Conservation (phyloP, 768 basidiomycete genomes). For the Suillus placidus region DNA sequence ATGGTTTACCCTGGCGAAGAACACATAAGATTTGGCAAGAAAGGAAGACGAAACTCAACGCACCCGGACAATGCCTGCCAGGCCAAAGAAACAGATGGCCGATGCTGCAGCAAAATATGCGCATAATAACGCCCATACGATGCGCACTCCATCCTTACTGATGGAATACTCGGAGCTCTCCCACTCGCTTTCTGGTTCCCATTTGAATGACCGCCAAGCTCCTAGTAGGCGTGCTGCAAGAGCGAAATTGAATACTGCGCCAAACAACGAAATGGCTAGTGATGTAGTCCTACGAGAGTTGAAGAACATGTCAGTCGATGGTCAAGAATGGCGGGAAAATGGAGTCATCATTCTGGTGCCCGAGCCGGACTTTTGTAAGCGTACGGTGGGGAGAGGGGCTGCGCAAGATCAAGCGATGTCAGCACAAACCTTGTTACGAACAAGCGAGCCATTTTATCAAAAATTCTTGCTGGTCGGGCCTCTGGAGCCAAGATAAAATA, state of each 20-base stretch:
- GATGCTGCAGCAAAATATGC: slow-evolving; percentile 70
- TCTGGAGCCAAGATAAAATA: background rate
- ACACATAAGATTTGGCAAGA: background rate
- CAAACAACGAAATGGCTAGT: slow-evolving; percentile 40
- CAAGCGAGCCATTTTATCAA: slow-evolving; percentile 8
- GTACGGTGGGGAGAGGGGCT: slow-evolving; percentile 9
- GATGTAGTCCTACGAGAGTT: slow-evolving; percentile 37
- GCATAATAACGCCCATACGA: slow-evolving; percentile 64
- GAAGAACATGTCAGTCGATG: slow-evolving; percentile 10
- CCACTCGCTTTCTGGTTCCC: slow-evolving; percentile 55
- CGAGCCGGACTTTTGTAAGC: slow-evolving; percentile 16
- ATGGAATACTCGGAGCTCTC: slow-evolving; percentile 44
- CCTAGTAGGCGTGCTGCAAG: slow-evolving; percentile 45
- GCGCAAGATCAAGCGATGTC: background rate
- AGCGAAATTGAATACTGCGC: slow-evolving; percentile 43
- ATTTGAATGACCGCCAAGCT: slow-evolving; percentile 46
- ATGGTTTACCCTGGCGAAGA: slow-evolving; percentile 53
- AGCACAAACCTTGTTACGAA: slow-evolving; percentile 19
- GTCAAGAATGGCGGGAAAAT: slow-evolving; percentile 12
- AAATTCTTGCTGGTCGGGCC: background rate
- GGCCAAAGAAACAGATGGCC: slow-evolving; percentile 63
- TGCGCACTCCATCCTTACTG: slow-evolving; percentile 43
- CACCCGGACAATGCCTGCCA: slow-evolving; percentile 73
- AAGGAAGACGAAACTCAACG: slow-evolving; percentile 18
- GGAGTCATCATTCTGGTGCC: background rate